Conservation (phyloP, 2,329 filamentous ascomycete species). For the Sclerotinia trifoliorum region DNA sequence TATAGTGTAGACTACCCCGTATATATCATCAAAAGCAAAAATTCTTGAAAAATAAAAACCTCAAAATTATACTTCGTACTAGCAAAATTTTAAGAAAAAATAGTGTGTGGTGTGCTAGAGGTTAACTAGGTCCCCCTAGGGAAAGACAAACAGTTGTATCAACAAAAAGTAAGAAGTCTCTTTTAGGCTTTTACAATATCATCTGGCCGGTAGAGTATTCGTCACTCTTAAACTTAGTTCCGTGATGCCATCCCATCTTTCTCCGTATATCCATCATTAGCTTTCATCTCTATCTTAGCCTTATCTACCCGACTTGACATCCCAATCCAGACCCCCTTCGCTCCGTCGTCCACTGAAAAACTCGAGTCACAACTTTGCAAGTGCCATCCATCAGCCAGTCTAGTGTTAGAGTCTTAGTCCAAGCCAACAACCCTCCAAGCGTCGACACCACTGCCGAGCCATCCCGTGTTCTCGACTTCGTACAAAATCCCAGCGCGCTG, state of each 20-base stretch:
- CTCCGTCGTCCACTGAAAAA: neutral
- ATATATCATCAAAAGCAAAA: too few species aligned
- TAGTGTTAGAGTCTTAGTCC: neutral
- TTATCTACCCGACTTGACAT: constrained; percentile 19
- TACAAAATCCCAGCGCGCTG: neutral
- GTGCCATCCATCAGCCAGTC: neutral
- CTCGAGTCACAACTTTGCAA: neutral
- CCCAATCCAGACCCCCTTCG: constrained; percentile 3
- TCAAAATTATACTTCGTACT: too few species aligned
- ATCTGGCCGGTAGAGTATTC: neutral
- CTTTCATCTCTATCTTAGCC: constrained; percentile 16
- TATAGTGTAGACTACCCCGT: too few species aligned
- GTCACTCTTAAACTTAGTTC: neutral
- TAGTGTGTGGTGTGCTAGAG: too few species aligned
- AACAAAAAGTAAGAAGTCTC: neutral
- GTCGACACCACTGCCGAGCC: constrained; percentile 7
- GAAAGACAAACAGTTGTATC: neutral
- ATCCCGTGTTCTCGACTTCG: neutral
- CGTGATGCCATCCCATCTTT: neutral
- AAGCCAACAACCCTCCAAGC: neutral
- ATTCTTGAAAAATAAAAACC: too few species aligned
- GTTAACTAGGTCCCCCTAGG: too few species aligned
- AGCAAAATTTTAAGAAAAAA: too few species aligned
- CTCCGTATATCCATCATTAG: neutral
- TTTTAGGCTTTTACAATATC: neutral